Percentiles rank a stretch among this genome's conserved stretches.
These are phyloP conservation scores for Clonostachys rhizophaga DNA, from an alignment of 2,329 filamentous ascomycete genomes.

Conservation along the genomic window DNA sequence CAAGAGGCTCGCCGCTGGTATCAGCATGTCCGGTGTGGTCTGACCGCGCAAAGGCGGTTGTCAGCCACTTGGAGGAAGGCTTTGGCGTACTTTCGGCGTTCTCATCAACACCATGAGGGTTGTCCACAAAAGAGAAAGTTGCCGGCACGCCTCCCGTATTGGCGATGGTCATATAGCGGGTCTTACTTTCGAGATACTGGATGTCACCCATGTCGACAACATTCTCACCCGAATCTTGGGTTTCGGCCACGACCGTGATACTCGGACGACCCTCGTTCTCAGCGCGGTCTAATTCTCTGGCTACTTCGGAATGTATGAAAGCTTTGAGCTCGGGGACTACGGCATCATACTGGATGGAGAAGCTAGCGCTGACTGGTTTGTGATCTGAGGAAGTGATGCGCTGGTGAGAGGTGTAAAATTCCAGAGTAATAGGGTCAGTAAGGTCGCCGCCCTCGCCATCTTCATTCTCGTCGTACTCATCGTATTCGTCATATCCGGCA, in stretches of 20 bases:
- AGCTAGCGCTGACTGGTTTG: constrained; percentile 83
- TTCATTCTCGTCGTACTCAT: constrained; percentile 49
- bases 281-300: constrained; percentile 78
- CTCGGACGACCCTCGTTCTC: constrained; percentile 87
- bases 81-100: constrained; percentile 23
- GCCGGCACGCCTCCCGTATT: constrained; percentile 86
- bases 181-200: constrained; percentile 61
- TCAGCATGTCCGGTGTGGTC: constrained; percentile 21
- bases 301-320: constrained; percentile 80
- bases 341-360: constrained; percentile 80
- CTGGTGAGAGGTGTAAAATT: constrained; percentile 83
- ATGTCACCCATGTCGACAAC: constrained; percentile 77
- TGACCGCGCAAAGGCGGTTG: constrained; percentile 53
- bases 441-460: constrained; percentile 43
- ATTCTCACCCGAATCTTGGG: constrained; percentile 34
- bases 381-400: constrained; percentile 90
- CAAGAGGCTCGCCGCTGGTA: constrained; percentile 15
- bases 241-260: constrained; percentile 78
- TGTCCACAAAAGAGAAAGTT: constrained; percentile 74
- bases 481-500: constrained; percentile 47
- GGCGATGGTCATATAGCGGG: constrained; percentile 73
- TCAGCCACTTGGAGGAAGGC: constrained; percentile 60
- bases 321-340: constrained; percentile 82
- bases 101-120: constrained; percentile 47
- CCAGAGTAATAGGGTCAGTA: constrained; percentile 51